Evolutionary conservation across 331 rosid species (phyloP).

Genomic region (Cydonia oblonga): DNA sequence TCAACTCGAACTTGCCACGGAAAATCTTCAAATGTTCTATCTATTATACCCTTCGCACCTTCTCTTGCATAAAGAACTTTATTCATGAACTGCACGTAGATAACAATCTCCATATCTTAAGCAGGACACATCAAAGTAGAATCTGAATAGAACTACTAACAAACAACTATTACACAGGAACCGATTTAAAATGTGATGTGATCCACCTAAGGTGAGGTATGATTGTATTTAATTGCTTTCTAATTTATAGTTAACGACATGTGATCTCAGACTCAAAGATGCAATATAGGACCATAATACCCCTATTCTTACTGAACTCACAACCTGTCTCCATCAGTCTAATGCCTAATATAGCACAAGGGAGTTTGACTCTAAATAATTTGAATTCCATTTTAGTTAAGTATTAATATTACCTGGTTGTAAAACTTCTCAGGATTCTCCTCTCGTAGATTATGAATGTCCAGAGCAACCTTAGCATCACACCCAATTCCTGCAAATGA

Average conservation of each 20-base stretch:
- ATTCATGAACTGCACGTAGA: conserved; percentile 84
- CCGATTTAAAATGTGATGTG: neutral
- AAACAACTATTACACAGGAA: neutral
- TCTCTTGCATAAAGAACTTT: conserved; percentile 99
- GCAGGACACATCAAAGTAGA: neutral
- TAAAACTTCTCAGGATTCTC: conserved; percentile 98
- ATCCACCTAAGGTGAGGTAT: no score
- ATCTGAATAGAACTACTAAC: neutral
- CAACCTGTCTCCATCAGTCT: neutral
- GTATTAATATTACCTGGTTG: conserved; percentile 63
- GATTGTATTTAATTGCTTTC: neutral
- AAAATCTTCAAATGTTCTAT: conserved; percentile 87
- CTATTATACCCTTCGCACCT: conserved; percentile 96
- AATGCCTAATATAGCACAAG: neutral
- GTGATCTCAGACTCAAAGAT: neutral
- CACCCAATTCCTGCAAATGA: conserved; percentile 77
- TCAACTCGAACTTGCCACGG: conserved; percentile 87
- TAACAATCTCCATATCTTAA: neutral
- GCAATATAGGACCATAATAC: neutral
- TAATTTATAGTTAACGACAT: neutral
- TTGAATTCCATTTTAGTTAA: neutral
- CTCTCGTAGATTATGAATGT: conserved; percentile 93
- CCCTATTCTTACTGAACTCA: neutral
- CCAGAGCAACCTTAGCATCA: conserved; percentile 98
- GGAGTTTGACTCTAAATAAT: neutral